Percentiles rank a stretch among this genome's conserved stretches.
These are phyloP conservation scores for Xylaria polymorpha DNA, from an alignment of 2,329 filamentous ascomycete genomes.

Conservation along the genomic window DNA sequence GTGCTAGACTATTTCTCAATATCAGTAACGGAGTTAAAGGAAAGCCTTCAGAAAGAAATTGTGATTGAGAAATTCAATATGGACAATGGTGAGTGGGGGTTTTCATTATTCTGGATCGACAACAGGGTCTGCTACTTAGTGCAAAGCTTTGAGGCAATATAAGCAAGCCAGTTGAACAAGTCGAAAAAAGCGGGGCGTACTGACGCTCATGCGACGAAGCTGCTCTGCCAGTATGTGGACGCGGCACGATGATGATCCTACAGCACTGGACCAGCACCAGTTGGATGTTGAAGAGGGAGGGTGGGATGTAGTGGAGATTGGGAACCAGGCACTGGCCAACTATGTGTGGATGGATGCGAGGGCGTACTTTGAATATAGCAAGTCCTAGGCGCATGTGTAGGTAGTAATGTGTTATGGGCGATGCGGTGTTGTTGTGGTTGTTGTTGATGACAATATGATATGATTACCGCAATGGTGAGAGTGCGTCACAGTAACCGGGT, in stretches of 20 bases:
- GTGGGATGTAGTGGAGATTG: not conserved
- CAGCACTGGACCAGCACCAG: not conserved
- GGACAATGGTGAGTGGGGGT: not conserved
- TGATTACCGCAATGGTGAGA: slow-evolving; percentile 1
- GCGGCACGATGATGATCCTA: slow-evolving; percentile 3
- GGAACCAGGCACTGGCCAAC: not conserved
- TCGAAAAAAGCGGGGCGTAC: slow-evolving; percentile 33
- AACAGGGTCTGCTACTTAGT: not conserved
- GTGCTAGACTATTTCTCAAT: slow-evolving; percentile 2
- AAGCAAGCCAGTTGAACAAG: slow-evolving; percentile 17
- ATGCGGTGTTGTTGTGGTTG: slow-evolving; percentile 10
- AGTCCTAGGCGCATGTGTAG: slow-evolving; percentile 8
- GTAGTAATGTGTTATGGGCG: slow-evolving; percentile 16
- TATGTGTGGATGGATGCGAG: not conserved
- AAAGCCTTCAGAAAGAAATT: not conserved
- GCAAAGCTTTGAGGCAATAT: slow-evolving; percentile 4
- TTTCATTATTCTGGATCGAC: not conserved
- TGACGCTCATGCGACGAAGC: slow-evolving; percentile 18
- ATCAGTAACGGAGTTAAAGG: slow-evolving; percentile 15
- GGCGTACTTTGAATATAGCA: not conserved
- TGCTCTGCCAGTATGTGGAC: slow-evolving; percentile 7
- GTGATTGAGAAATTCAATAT: not conserved
- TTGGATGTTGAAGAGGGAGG: not conserved
- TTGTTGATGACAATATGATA: slow-evolving; percentile 15
- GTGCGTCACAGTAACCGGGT: slow-evolving; percentile 8